Conservation (phyloP, 148 eudicot species). For the Cornus suecica region DNA sequence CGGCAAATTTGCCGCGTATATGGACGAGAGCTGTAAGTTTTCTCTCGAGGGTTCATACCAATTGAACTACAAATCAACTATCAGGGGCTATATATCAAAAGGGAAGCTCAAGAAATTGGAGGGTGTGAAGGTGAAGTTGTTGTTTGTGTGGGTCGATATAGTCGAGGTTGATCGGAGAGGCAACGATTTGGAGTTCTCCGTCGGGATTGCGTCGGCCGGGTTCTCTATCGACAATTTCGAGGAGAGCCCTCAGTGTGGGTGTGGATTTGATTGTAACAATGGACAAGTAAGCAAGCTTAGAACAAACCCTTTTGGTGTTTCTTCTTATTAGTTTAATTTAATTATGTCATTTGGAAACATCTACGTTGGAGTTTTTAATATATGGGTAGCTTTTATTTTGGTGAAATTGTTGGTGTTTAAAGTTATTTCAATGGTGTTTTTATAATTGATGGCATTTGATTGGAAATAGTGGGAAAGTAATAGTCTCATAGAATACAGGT, state of each 20-base stretch:
- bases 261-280: conserved; percentile 30
- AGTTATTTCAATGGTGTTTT: background rate
- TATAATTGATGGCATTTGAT: background rate
- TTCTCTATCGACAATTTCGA: conserved; percentile 37
- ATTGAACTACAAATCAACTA: conserved; percentile 28
- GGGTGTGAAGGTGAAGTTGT: conserved; percentile 40
- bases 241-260: conserved; percentile 7
- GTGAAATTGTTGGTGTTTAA: background rate
- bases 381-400: background rate
- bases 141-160: conserved; percentile 39
- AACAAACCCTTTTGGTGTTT: background rate
- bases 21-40: conserved; percentile 24
- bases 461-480: background rate
- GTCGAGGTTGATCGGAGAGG: conserved; percentile 30
- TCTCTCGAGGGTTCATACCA: conserved; percentile 34
- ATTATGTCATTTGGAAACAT: background rate
- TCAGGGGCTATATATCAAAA: conserved; percentile 25
- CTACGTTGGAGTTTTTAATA: too few relatives aligned
- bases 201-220: conserved; percentile 44
- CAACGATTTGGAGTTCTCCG: conserved; percentile 40
- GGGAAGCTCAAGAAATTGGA: conserved; percentile 16
- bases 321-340: conserved; percentile 5
- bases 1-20: conserved; percentile 28
- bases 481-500: too few relatives aligned
- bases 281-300: background rate